Base-by-base conservation (phyloP, 257 asterid species). In the Nicotiana sylvestris region DNA sequence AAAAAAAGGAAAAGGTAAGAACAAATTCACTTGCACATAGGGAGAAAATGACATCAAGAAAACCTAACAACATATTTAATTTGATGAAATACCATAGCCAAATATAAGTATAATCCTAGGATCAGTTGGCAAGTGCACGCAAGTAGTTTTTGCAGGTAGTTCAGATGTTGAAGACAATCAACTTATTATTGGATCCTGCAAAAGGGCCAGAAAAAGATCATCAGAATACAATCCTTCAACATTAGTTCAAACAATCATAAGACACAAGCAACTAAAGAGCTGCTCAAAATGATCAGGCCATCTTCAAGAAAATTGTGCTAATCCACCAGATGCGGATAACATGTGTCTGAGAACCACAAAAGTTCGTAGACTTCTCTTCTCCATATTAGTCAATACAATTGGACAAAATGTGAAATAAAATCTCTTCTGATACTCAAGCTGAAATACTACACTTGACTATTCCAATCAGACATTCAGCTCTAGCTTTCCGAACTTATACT, bases 161-260 rank as follows among this genome's bases (percentile, higher is more conserved):
- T 35, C 18, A 78, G 72, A 78, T 37, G 82, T 33, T 33, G 49
- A 43, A 78, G 60, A 78, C 25, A 78, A 78, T 78, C 82, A 35
- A 78, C 68, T 78, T 58, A 10, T 56, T 68, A 39, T 32, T 33
- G 68, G 13, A 58, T 58, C 67, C 72, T 78, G 82, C 72, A 60
- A 46, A 60, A 60, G 56, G 60, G 37, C 2, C 78, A 46, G 21
- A 72, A 39, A 70, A 70, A 21, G 39, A 25, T 72, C 39, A 60
- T 78, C 72, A 78, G 60, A 60, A 37, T 6, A 37, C 82, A 60
- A 61, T 78, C 39, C 70, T 58, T 25, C 32, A 78, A 58, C 10
- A 27, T 4, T 32, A 16, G 70, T 35, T 37, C 7, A 60, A 35
- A 16, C 37, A 57, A 78, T 21, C 61, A 35, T 18, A 78, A 35